Evolutionary conservation across 108 stramenopile genomes (phyloP), one percentile per base, ranked within the genome.

Genomic region (Skeletonema tropicum): DNA sequence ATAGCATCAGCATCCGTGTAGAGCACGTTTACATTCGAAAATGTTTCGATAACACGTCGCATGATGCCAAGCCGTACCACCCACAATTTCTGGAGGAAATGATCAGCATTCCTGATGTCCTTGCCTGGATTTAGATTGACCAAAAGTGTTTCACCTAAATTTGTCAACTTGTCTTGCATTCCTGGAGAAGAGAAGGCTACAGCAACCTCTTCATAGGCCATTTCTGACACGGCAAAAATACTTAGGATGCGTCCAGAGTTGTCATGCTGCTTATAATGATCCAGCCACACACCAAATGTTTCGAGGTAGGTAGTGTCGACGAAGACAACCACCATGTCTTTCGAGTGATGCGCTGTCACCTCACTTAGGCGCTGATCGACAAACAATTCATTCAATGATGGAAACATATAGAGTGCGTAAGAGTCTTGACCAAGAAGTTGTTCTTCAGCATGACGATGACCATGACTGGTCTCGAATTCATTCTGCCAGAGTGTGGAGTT

Each of bases 181-280:
- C 3, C 17, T 49, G 48, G 48, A 49, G 48, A 49, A n/a, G 48
- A 49, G n/a, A 49, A 49, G n/a, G n/a, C 48, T 49, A 2, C n/a
- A 2, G n/a, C 48, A 49, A 17, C 48, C 48, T 49, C n/a, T n/a
- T 49, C n/a, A 49, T 49, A 49, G n/a, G 48, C 48, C 48, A 17
- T 21, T 49, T 49, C 48, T n/a, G 48, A 49, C n/a, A 49, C 48
- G 6, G 48, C 48, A 49, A n/a, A 49, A 17, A 49, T 49, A 17
- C 48, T 17, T n/a, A 49, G 48, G 21, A 49, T 49, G n/a, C 48
- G 48, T 49, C 48, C n/a, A 17, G 48, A 49, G 48, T 49, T 49
- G 48, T 49, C 48, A 7, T 49, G 48, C 17, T 49, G 48, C 48
- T 49, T 49, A 49, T 49, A 49, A 49, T 49, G 48, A 49, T 49